Evolutionary conservation across 2,329 filamentous ascomycete genomes (phyloP).

Genomic region (Ascochyta fabae): DNA sequence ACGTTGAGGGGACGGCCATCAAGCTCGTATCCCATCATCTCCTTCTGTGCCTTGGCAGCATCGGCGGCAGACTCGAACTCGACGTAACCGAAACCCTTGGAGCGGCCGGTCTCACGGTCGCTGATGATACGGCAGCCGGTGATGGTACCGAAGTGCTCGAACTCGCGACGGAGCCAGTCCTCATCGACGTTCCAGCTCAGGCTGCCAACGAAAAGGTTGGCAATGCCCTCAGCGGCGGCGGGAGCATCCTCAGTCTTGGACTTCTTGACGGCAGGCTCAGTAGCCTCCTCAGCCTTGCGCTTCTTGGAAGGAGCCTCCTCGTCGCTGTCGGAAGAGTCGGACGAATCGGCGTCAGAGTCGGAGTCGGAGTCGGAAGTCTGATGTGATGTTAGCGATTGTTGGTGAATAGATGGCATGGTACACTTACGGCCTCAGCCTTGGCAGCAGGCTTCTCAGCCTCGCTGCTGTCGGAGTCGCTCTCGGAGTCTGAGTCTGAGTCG

Average conservation of each 20-base stretch:
- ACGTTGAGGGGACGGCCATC: conserved; percentile 79
- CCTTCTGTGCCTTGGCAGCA: conserved; percentile 74
- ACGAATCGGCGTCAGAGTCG: conserved; percentile 48
- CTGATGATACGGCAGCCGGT: conserved; percentile 79
- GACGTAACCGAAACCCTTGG: conserved; percentile 92
- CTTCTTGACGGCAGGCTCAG: conserved; percentile 68
- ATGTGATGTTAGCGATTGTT: conserved; percentile 20
- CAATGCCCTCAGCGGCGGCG: conserved; percentile 55
- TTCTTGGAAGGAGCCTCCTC: conserved; percentile 66
- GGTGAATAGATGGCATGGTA: neutral
- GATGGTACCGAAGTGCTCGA: conserved; percentile 78
- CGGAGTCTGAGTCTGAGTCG: conserved; percentile 50
- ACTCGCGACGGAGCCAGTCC: conserved; percentile 78
- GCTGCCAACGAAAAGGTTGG: conserved; percentile 87
- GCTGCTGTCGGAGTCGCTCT: conserved; percentile 29
- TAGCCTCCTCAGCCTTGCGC: conserved; percentile 64
- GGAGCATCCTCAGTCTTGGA: conserved; percentile 62
- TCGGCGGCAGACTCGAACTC: conserved; percentile 75
- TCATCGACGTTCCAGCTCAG: conserved; percentile 92
- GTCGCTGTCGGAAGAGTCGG: conserved; percentile 40
- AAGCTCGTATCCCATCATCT: conserved; percentile 76
- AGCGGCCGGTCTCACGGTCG: conserved; percentile 79
- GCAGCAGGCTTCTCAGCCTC: conserved; percentile 33
- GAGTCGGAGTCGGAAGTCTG: conserved; percentile 48
- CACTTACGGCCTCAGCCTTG: conserved; percentile 35